Evolutionary conservation across 2,329 filamentous ascomycete genomes (phyloP), one percentile per base, ranked within the genome.

Genomic region (Trichoderma lentiforme): DNA sequence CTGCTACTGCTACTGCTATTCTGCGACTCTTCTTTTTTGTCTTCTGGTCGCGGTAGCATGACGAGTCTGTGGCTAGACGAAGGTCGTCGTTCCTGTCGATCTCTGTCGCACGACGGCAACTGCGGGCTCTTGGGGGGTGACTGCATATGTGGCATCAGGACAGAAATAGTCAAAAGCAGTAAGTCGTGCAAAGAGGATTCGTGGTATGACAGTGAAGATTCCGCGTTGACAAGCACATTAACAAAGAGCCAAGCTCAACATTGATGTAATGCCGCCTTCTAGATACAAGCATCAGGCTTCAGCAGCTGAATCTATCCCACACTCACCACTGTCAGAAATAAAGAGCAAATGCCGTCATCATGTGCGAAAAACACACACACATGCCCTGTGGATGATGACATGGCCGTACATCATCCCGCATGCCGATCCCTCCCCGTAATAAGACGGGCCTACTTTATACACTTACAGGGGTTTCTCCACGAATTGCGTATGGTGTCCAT

Each of bases 21-120:
- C 3, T 61, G 56, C n/a, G 66, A 69, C 2, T 61, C 39, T 24
- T 61, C 39, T 12, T n/a, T 47, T 14, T 24, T 51, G 34, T 61
- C 65, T 39, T 71, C 68, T 64, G 69, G 26, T 24, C 69, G 69
- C 5, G 69, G 69, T 18, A 71, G 34, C 61, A 71, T 71, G 69
- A 71, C 60, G 32, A 71, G 69, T n/a, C 69, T 60, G 34, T 71
- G 61, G 32, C 61, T 65, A 12, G 69, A 58, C 9, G 60, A 57
- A 8, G 30, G 56, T 26, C 66, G 56, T 34, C 34, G 66, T 69
- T 32, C 66, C 66, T 69, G 66, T 34, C 66, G 66, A 69, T 69
- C 66, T 28, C 24, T 34, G 51, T 32, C 51, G 51, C 34, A 43
- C n/a, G 65, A 28, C 53, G 65, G 53, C 65, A 61, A 51, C 8